A percentile compares a stretch with the other conserved stretches of the same genome.
Conservation (phyloP, 2,329 filamentous ascomycete genomes). For the Dryadomyces sulphureus region DNA sequence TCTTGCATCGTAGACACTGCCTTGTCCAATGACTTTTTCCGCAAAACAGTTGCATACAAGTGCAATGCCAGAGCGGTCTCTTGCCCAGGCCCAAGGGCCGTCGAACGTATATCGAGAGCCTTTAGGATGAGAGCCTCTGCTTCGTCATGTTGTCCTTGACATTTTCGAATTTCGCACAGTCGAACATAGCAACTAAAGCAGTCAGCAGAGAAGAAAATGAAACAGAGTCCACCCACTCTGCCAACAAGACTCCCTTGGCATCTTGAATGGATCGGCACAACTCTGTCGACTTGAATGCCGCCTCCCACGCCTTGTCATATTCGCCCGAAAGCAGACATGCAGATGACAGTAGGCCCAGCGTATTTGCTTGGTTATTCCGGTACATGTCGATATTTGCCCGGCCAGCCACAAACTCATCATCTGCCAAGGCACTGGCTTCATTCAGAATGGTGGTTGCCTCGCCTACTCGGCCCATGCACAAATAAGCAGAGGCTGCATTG, state of each 20-base stretch:
- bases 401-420: neutral
- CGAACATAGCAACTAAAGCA: neutral
- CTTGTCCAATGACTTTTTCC: neutral
- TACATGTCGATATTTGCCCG: neutral
- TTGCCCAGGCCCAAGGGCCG: neutral
- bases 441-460: neutral
- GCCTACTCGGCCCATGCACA: neutral
- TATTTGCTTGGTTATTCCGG: neutral
- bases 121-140: neutral
- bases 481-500: neutral
- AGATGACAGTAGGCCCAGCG: neutral
- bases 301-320: neutral
- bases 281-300: neutral
- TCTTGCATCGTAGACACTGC: neutral
- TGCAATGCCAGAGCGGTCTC: neutral
- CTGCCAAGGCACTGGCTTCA: neutral
- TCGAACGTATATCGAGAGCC: neutral
- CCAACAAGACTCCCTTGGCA: neutral
- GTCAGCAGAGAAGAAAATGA: neutral
- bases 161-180: neutral
- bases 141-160: neutral
- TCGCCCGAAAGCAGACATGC: neutral
- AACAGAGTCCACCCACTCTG: neutral
- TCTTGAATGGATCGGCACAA: neutral
- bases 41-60: neutral